These are phyloP conservation scores for Hypericum perforatum DNA, from an alignment of 345 rosid species.

Conservation along the genomic window DNA sequence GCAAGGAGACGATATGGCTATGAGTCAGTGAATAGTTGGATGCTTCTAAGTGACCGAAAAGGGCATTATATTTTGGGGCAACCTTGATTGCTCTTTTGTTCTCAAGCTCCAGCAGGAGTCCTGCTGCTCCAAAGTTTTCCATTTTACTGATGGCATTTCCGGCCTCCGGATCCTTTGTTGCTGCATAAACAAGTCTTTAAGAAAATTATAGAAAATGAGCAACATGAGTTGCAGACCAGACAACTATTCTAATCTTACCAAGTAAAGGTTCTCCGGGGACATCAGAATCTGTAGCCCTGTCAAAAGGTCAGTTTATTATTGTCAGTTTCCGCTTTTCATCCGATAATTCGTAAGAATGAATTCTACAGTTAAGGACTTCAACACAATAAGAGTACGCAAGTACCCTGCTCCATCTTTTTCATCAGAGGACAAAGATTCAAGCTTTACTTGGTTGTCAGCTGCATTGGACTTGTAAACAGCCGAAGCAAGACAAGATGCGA, in stretches of 20 bases:
- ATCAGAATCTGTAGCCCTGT: no score
- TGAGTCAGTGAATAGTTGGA: not conserved
- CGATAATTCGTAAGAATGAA: not conserved
- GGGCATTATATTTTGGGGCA: not conserved
- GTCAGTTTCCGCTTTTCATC: no score
- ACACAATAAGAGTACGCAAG: conserved; percentile 16
- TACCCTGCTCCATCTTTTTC: conserved; percentile 24
- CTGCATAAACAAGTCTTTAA: not conserved
- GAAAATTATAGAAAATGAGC: not conserved
- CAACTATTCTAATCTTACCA: no score
- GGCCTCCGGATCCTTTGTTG: not conserved
- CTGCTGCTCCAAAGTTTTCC: conserved; percentile 5
- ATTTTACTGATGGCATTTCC: not conserved
- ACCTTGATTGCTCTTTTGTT: conserved; percentile 10
- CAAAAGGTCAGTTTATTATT: no score
- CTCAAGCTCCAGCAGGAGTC: conserved; percentile 3
- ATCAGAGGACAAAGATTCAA: conserved; percentile 24
- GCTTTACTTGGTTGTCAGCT: conserved; percentile 59
- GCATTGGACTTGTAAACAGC: conserved; percentile 69
- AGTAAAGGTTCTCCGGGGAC: no score
- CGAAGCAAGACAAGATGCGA: conserved; percentile 71
- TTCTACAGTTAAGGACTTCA: conserved; percentile 15
- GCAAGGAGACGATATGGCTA: conserved; percentile 3
- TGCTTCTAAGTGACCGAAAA: not conserved
- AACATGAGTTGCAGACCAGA: conserved; percentile 1